Percentiles rank a stretch among this genome's conserved stretches.
phyloP scores from a whole-genome alignment of 306 rosid species.

The Corylus avellana region DNA sequence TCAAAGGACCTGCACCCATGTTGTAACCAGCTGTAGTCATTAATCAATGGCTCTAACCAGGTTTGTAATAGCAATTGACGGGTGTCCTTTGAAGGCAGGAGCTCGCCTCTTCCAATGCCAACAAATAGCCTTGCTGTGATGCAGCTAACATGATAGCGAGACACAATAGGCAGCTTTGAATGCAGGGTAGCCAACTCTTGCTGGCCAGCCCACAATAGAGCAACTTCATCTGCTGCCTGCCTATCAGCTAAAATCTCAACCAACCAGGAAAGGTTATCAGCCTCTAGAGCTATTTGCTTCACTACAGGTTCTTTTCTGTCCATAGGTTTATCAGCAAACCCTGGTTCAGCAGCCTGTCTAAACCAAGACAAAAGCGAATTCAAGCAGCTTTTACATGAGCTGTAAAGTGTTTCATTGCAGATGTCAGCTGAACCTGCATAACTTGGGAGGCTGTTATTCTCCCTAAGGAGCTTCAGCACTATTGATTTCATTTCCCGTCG shows the following conservation, averaged over 20 bases:
- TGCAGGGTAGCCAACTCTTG: conserved; percentile 76
- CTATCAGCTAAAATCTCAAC: conserved; percentile 77
- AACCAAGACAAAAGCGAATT: conserved; percentile 57
- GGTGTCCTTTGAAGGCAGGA: conserved; percentile 71
- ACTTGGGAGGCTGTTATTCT: conserved; percentile 57
- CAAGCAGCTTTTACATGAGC: conserved; percentile 66
- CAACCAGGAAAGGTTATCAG: conserved; percentile 89
- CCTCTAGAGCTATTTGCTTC: conserved; percentile 71
- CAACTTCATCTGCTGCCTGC: conserved; percentile 86
- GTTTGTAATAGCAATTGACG: conserved; percentile 68
- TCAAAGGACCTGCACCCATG: conserved; percentile 84
- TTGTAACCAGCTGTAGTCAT: conserved; percentile 85
- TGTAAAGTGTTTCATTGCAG: conserved; percentile 58
- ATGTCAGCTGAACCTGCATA: conserved; percentile 48
- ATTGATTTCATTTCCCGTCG: conserved; percentile 89
- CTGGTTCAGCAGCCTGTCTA: conserved; percentile 68
- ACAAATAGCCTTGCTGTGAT: conserved; percentile 75
- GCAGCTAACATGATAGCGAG: conserved; percentile 77
- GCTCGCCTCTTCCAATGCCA: conserved; percentile 83
- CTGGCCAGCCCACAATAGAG: conserved; percentile 76
- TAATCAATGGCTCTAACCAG: conserved; percentile 90
- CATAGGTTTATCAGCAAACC: conserved; percentile 36
- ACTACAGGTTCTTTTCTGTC: conserved; percentile 51
- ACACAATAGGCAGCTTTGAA: conserved; percentile 51
- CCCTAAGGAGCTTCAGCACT: conserved; percentile 83